phyloP scores from a whole-genome alignment of 2,329 filamentous ascomycete species.

The Sporothrix euskadiensis region DNA sequence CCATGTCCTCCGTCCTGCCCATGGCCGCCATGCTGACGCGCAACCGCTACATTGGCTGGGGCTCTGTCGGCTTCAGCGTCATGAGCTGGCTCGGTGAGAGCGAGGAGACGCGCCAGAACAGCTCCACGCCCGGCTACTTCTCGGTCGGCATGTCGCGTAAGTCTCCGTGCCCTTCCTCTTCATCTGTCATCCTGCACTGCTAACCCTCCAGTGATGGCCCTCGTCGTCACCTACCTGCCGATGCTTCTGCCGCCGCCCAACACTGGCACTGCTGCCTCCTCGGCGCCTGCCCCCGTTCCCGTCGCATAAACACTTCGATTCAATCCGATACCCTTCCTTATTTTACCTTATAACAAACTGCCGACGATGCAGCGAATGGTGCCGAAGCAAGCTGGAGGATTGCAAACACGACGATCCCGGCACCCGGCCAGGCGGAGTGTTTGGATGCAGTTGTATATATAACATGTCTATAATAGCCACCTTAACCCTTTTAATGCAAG shows the following conservation, averaged over 20 bases:
- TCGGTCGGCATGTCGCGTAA: slow-evolving; percentile 42
- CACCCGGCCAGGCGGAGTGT: not conserved
- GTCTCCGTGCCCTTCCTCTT: slow-evolving; percentile 19
- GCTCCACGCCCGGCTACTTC: slow-evolving; percentile 61
- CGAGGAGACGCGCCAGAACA: slow-evolving; percentile 62
- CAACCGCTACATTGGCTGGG: slow-evolving; percentile 78
- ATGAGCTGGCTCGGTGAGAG: slow-evolving; percentile 79
- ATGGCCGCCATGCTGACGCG: slow-evolving; percentile 96
- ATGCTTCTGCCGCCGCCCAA: slow-evolving; percentile 41
- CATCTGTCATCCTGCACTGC: not conserved
- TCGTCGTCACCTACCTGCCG: slow-evolving; percentile 43
- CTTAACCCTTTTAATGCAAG: slow-evolving; percentile 16
- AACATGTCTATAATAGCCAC: slow-evolving; percentile 4
- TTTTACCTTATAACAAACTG: not conserved
- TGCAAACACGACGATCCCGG: slow-evolving; percentile 3
- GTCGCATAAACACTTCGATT: slow-evolving; percentile 24
- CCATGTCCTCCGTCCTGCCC: slow-evolving; percentile 73
- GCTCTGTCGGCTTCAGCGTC: slow-evolving; percentile 70
- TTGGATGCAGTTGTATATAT: slow-evolving; percentile 9
- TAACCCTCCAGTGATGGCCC: slow-evolving; percentile 39
- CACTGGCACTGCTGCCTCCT: slow-evolving; percentile 34
- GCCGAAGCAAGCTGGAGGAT: not conserved
- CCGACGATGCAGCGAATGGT: not conserved
- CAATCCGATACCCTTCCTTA: not conserved
- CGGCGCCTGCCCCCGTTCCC: slow-evolving; percentile 37